Base-by-base conservation (phyloP, 805 yeast genomes). In the Hanseniaspora osmophila region DNA sequence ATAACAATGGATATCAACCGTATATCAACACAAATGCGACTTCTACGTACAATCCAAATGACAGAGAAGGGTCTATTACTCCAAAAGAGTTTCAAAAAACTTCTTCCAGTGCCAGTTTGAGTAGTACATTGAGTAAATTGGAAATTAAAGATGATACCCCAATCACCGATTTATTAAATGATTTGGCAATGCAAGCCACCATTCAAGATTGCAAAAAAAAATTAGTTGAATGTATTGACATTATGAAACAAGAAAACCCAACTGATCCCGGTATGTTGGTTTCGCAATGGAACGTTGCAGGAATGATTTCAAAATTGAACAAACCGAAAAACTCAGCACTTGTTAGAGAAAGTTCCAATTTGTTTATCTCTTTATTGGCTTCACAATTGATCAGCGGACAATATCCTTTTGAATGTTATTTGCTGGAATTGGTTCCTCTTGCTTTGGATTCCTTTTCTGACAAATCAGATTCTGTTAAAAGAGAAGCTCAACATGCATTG, bases 401-500 rank as follows among this genome's bases (percentile, higher is more conserved):
- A 48, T 67, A 83, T 35, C 90, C 94, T 27, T 74, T 73, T 46
- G 95, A 87, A 64, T 80, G 86, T 3, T 78, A 78, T 58, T 68
- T 90, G 46, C 62, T 80, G 32, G 78, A 75, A 45, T 71, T 82
- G 37, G 67, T 87, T 48, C 68, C 76, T 6, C 56, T 73, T 3
- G 80, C 84, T 13, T 74, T 80, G 44, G 95, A 87, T 57, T 67
- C 78, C 37, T 70, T 77, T 47, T 78, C 90, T 42, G 97, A 92
- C 56, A 92, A 90, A 64, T 97, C 90, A 56, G 80, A 76, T 60
- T 74, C 79, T 42, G 92, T 90, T 40, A 78, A 78, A 61, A 77
- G 94, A 59, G 81, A 94, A 35, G 94, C 95, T n/a, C 85, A 80
- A 61, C 67, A 76, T 40, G 80, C 95, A 10, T 66, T 77, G 39